Evolutionary conservation across 495 filamentous ascomycete genomes (phyloP), one percentile per base, ranked within the genome.

Genomic region (Talaromyces adpressus): DNA sequence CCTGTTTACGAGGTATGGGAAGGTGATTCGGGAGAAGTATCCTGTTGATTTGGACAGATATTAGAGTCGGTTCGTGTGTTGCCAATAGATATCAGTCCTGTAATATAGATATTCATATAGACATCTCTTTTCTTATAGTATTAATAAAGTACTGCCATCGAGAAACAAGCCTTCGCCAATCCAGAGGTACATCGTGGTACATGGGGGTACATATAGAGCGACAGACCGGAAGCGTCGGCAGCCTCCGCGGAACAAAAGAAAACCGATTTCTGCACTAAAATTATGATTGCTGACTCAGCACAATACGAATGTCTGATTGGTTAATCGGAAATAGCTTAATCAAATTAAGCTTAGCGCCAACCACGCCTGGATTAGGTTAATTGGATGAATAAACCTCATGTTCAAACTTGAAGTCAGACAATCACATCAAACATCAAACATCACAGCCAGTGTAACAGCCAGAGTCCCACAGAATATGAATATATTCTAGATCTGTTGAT

Each of bases 1-100:
- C 14, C 12, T 73, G 1, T 71, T 79, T 36, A 67, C 63, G 12
- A 41, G 59, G 20, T 75, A 70, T 65, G 77, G 77, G 0, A 65
- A 70, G 59, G 36, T 6, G 29, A 70, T 78, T 23, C 62, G 75
- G 36, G 67, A 72, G 63, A 72, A 53, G 61, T 74, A 62, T 49
- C 68, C 72, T 2, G 65, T 74, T 8, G 39, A 72, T n/a, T 30
- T 66, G 45, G 45, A 52, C 16, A 47, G 30, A 27, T 7, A 49
- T 16, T 49, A 49, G 45, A 3, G 4, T 41, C 36, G 14, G 2
- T 41, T 14, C 4, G 14, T 41, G 32, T 36, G 32, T 12, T 36
- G 32, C 32, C 8, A 36, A 36, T 36, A 36, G 32, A 36, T 12
- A 36, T 36, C 27, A 27, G 12, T 12, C 32, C 2, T 41, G 14